phyloP scores from a whole-genome alignment of 257 asterid species.

The Cinchona pubescens region DNA sequence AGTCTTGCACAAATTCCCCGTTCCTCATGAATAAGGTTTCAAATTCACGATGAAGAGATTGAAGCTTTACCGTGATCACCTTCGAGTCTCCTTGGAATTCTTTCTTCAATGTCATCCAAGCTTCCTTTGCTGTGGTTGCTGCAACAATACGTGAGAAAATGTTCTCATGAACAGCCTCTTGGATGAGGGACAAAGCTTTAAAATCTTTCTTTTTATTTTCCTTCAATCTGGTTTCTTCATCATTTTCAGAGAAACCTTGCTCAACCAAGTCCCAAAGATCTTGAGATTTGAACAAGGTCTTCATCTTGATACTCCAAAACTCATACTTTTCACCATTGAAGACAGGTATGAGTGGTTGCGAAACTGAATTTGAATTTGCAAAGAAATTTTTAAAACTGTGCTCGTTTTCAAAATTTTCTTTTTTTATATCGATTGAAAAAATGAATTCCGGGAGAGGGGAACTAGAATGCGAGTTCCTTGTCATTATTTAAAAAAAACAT shows the following conservation, averaged over 20 bases:
- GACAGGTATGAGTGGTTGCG: constrained; percentile 5
- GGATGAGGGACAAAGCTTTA: constrained; percentile 13
- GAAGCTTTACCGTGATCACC: constrained; percentile 3
- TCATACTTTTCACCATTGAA: constrained; percentile 10
- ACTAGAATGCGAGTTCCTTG: too few species aligned
- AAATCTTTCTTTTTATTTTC: constrained; percentile 10
- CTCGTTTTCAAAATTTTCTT: too few species aligned
- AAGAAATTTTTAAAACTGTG: too few species aligned
- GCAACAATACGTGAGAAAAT: not conserved
- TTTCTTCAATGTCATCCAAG: not conserved
- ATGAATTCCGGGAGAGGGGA: too few species aligned
- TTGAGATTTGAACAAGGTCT: constrained; percentile 9
- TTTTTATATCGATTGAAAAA: too few species aligned
- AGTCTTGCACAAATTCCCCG: not conserved
- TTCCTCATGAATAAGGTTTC: not conserved
- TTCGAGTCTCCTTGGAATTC: not conserved
- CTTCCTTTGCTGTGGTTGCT: not conserved
- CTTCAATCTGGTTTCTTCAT: not conserved
- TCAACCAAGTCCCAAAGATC: constrained; percentile 12
- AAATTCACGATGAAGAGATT: not conserved
- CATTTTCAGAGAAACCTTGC: constrained; percentile 1
- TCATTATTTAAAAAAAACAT: too few species aligned
- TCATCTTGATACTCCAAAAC: constrained; percentile 15
- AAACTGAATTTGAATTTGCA: too few species aligned
- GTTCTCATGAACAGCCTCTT: not conserved